Base-by-base conservation (phyloP, 305 asterid genomes). In the Fraxinus sp. region DNA sequence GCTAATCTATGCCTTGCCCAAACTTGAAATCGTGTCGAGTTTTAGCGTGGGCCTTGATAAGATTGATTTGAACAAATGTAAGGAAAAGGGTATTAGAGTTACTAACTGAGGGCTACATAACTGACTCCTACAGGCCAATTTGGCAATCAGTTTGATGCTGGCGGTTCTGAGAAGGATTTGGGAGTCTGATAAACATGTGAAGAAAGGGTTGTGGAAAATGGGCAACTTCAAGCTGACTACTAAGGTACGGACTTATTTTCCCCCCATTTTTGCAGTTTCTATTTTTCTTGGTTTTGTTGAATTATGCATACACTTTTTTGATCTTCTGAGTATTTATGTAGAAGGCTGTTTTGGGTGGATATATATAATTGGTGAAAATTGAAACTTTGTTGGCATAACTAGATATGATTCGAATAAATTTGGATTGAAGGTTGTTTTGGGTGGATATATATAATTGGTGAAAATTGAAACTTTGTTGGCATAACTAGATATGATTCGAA, bases 31-130 rank as follows among this genome's bases (percentile, higher is more conserved):
- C 66, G 96, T 95, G 44, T 89, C 97, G 11, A 90, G 78, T 81
- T 91, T 78, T 88, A 93, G 97, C 84, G 95, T 94, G 13, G 99
- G 99, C 0, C 87, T 91, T 39, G 99, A 94, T 41, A 94, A 88
- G 64, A 91, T 95, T 84, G 97, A 95, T 84, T 33, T 95, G 82
- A 79, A 18, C 0, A 90, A 89, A 80, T 95, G 99, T 33, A 83
- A 49, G 79, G 93, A 91, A 79, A 90, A 86, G 52, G 94, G 97
- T 22, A 90, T 95, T 89, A 88, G 84, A 85, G 97, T 95, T 64
- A 90, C 97, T 46, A 92, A 94, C 84, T n/a, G n/a, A n/a, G n/a
- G n/a, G n/a, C n/a, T n/a, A n/a, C n/a, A n/a, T n/a, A n/a, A n/a
- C n/a, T n/a, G n/a, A n/a, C n/a, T n/a, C n/a, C n/a, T n/a, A n/a